Base-by-base conservation (phyloP, 306 rosid species). In the Crotalaria pallida region DNA sequence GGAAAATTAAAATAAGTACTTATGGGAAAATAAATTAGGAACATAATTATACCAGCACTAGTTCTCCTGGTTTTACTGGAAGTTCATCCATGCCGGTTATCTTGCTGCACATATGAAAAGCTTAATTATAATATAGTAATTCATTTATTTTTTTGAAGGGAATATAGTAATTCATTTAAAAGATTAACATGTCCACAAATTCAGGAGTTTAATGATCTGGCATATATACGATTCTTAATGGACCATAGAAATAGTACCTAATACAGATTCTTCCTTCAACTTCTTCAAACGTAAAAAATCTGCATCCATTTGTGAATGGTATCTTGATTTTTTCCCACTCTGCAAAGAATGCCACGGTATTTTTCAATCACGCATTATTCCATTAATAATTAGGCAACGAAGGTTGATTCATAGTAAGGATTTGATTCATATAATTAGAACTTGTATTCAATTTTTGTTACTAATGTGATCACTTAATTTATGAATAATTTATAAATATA, bases 61-160 rank as follows among this genome's bases (percentile, higher is more conserved):
- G 27, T 27, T 88, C 92, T 43, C 80, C 84, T 11, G 89, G 89
- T 69, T 83, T 87, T 44, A 85, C 2, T 16, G 89, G 88, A 19
- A 83, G 50, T 59, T 88, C 89, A 58, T 79, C 88, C 79, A 88
- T 10, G 9, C 82, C 86, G 0, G 77, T 83, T 72, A 84, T 82
- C 79, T 79, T 72, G 74, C 93, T 88, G 74, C 79, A 81, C 13
- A 31, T 47, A 36, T n/a, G n/a, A n/a, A n/a, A n/a, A n/a, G n/a
- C n/a, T n/a, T n/a, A n/a, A n/a, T n/a, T n/a, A n/a, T n/a, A n/a
- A n/a, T n/a, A n/a, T n/a, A n/a, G n/a, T n/a, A n/a, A n/a, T n/a
- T n/a, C 9, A 52, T 22, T 38, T 17, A 36, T 22, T n/a, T 53
- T 67, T 50, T 11, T 51, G 10, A 51, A 52, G 34, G 1, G 19